Percentiles rank a stretch among this genome's conserved stretches.
Conservation (phyloP, 179 eudicot species). For the Drosera spatulata region DNA sequence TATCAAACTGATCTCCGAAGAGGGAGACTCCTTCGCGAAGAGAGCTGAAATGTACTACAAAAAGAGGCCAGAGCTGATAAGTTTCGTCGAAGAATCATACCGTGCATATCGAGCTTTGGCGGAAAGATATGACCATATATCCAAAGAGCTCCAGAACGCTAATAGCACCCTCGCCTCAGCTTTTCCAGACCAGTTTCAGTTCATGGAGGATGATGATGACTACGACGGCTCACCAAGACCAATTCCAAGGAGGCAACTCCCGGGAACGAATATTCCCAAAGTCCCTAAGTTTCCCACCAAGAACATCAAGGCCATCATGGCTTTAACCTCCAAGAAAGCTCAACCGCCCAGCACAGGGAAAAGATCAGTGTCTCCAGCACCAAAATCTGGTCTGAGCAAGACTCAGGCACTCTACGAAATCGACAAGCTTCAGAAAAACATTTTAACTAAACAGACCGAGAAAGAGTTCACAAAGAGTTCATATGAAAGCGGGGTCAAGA, state of each 20-base stretch:
- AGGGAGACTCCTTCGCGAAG: conserved; percentile 45
- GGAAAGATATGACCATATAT: conserved; percentile 37
- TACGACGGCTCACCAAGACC: conserved; percentile 19
- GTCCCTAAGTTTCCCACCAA: conserved; percentile 39
- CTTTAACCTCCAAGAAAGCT: conserved; percentile 24
- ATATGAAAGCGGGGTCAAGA: conserved; percentile 61
- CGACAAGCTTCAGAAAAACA: conserved; percentile 71
- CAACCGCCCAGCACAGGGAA: conserved; percentile 6
- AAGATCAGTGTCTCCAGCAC: conserved; percentile 13
- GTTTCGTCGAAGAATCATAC: conserved; percentile 32
- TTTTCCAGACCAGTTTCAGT: conserved; percentile 65
- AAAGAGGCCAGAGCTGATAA: conserved; percentile 35
- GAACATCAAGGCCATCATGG: conserved; percentile 38
- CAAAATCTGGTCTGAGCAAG: conserved; percentile 58
- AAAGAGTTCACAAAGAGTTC: conserved; percentile 84
- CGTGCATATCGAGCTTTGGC: conserved; percentile 37
- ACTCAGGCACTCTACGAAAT: conserved; percentile 63
- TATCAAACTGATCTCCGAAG: conserved; percentile 34
- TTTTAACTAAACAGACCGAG: conserved; percentile 69
- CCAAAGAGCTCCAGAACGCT: conserved; percentile 85
- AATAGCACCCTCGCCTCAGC: conserved; percentile 76
- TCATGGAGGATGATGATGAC: conserved; percentile 55
- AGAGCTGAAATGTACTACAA: conserved; percentile 50
- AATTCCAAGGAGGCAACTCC: not conserved
- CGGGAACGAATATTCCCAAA: conserved; percentile 33